Conservation (phyloP, 176 grass and related monocot genomes). For the Thalia dealbata region DNA sequence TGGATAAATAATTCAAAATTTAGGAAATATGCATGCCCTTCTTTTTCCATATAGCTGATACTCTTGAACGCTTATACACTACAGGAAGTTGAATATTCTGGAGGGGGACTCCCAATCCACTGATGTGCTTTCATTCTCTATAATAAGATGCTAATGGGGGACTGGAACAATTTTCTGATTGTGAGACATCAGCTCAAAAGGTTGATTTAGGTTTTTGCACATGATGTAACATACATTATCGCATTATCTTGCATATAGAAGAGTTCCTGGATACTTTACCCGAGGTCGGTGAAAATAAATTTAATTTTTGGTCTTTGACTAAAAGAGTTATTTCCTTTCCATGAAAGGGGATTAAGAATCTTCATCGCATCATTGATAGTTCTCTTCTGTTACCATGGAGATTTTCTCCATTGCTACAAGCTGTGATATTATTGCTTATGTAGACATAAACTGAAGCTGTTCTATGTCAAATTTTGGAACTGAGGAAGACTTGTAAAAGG, state of each 20-base stretch:
- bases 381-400: too few relatives aligned
- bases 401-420: too few relatives aligned
- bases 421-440: too few relatives aligned
- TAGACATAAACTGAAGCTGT: too few relatives aligned
- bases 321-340: too few relatives aligned
- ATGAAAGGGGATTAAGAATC: too few relatives aligned
- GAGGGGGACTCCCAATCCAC: constrained; percentile 46
- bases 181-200: background rate
- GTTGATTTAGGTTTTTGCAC: background rate
- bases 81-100: constrained; percentile 92
- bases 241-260: background rate
- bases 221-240: background rate
- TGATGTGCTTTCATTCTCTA: constrained; percentile 7
- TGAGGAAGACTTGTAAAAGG: too few relatives aligned
- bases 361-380: too few relatives aligned
- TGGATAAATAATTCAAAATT: background rate
- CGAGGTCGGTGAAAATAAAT: too few relatives aligned
- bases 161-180: background rate
- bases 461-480: too few relatives aligned
- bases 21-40: background rate
- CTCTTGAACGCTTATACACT: background rate
- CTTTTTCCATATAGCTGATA: constrained; percentile 2
- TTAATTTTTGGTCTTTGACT: too few relatives aligned
- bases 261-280: too few relatives aligned
- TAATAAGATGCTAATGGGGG: background rate